Conservation (phyloP, 768 basidiomycete species). For the Boletus bicolor region DNA sequence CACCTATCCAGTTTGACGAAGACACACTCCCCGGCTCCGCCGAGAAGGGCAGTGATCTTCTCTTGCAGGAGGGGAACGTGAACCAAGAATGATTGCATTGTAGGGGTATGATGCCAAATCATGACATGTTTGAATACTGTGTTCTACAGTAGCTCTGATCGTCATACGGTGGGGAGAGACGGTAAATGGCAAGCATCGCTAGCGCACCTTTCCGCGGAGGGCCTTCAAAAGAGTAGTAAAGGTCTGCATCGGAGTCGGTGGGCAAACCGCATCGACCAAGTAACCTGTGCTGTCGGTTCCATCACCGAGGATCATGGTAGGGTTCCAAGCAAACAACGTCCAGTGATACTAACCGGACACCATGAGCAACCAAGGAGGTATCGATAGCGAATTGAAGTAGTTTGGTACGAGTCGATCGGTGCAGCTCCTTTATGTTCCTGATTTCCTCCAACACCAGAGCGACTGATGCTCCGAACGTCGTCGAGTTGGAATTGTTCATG, state of each 20-base stretch:
- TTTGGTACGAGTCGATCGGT: constrained; percentile 7
- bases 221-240: constrained; percentile 36
- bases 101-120: constrained; percentile 44
- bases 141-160: constrained; percentile 1
- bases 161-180: not conserved
- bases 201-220: constrained; percentile 40
- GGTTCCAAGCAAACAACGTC: not conserved
- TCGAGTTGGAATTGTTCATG: constrained; percentile 5
- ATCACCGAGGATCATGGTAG: not conserved
- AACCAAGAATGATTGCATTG: constrained; percentile 56
- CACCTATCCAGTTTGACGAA: constrained; percentile 19
- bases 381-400: constrained; percentile 37
- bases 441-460: constrained; percentile 18
- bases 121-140: constrained; percentile 39
- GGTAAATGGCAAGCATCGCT: constrained; percentile 6
- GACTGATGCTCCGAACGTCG: constrained; percentile 16
- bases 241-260: constrained; percentile 30
- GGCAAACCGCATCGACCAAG: constrained; percentile 47
- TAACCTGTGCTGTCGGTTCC: constrained; percentile 35
- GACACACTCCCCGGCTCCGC: not conserved
- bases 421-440: constrained; percentile 5
- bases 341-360: constrained; percentile 37
- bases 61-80: constrained; percentile 32
- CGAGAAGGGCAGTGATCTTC: constrained; percentile 6
- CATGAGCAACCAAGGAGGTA: constrained; percentile 40